Evolutionary conservation across 768 basidiomycete genomes (phyloP).

Genomic region (Guyanaporus albipodus): DNA sequence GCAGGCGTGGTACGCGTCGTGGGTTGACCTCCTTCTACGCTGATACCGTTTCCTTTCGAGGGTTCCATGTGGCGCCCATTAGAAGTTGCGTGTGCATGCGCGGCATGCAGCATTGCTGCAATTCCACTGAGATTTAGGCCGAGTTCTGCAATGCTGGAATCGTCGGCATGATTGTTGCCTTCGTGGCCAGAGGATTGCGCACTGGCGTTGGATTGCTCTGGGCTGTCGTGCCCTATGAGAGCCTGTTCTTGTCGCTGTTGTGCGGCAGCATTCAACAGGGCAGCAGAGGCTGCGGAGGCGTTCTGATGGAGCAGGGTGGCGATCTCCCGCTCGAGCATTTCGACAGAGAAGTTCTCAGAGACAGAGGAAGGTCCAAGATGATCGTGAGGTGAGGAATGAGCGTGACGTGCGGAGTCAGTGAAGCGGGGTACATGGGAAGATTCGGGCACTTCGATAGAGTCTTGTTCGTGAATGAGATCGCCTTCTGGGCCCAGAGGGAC

Average conservation of each 20-base stretch:
- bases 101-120: slow-evolving; percentile 78
- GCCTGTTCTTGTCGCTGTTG: slow-evolving; percentile 57
- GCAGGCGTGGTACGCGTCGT: slow-evolving; percentile 69
- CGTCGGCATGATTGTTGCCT: slow-evolving; percentile 14
- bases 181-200: slow-evolving; percentile 12
- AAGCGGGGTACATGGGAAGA: slow-evolving; percentile 31
- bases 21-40: slow-evolving; percentile 42
- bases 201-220: slow-evolving; percentile 24
- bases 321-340: slow-evolving; percentile 76
- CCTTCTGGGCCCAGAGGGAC: slow-evolving; percentile 63
- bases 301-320: slow-evolving; percentile 72
- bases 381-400: slow-evolving; percentile 23
- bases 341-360: slow-evolving; percentile 56
- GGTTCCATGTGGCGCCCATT: slow-evolving; percentile 45
- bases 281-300: slow-evolving; percentile 63
- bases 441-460: slow-evolving; percentile 29
- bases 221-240: slow-evolving; percentile 34
- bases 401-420: slow-evolving; percentile 12
- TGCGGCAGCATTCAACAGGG: slow-evolving; percentile 60
- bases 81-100: slow-evolving; percentile 56
- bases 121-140: slow-evolving; percentile 59
- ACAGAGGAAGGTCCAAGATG: slow-evolving; percentile 37
- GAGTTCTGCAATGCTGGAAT: slow-evolving; percentile 33
- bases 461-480: slow-evolving; percentile 31
- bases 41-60: slow-evolving; percentile 45